Evolutionary conservation across 2,329 filamentous ascomycete genomes (phyloP), one percentile per base, ranked within the genome.

Genomic region (Epichloe hybrida): DNA sequence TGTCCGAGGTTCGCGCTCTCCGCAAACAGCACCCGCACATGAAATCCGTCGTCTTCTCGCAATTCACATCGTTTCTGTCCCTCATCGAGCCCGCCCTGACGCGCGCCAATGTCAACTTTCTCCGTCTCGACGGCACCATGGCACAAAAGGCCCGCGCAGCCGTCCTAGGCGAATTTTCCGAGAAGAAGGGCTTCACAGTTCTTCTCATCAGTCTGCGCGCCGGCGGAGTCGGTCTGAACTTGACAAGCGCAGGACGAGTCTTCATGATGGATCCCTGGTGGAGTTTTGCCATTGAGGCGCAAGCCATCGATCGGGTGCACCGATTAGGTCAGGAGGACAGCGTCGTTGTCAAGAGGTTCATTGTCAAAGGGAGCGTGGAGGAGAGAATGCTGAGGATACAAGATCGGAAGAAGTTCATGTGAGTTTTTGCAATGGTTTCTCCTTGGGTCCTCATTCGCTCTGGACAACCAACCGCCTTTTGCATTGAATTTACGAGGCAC

Each of bases 251-350:
- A 5, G 88, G 84, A 56, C 75, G 87, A 50, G 94, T 98, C 5
- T 98, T 85, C 70, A 94, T 98, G 86, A 97, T 98, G 93, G 93
- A 98, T 66, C 93, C 93, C 0, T 98, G 93, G 93, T 98, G 93
- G 93, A 94, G 87, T 63, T 98, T 91, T 67, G 90, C 93, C 0
- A 84, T 97, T 12, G 93, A 98, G 68, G 88, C 90, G 5, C 93
- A 98, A 68, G 93, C 93, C 8, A 97, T 98, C 61, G 93, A 98
- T 70, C 87, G 93, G 1, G 89, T 98, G 36, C 93, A 98, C 71
- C 81, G 93, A 8, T 96, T 98, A 87, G 93, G 93, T 0, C 93
- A 98, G 66, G 82, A 86, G 47, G 77, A 81, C 15, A 86, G 91
- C 60, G 93, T 98, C 2, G 80, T 81, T 51, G 90, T 98, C 0